A percentile compares a stretch with the other conserved stretches of the same genome.
Evolutionary conservation across 495 filamentous ascomycete genomes (phyloP).

Genomic region (Hyaloscypha hepaticicola): DNA sequence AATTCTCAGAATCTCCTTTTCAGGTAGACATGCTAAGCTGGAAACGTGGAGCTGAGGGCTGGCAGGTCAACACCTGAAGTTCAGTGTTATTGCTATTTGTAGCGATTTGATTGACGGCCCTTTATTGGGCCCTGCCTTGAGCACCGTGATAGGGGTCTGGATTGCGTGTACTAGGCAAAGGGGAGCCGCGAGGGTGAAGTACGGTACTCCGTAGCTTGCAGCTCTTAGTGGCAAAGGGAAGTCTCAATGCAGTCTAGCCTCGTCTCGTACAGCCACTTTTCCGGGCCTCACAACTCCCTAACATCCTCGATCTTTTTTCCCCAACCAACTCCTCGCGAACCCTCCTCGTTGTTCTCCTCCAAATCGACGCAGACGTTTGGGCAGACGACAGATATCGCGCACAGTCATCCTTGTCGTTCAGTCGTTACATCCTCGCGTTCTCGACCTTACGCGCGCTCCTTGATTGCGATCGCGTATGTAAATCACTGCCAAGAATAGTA

Average conservation of each 20-base stretch:
- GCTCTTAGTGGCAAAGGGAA: background rate
- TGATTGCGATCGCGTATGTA: conserved; percentile 21
- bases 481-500: background rate
- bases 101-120: background rate
- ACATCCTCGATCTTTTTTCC: background rate
- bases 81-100: background rate
- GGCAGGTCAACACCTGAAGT: background rate
- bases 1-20: too few relatives aligned
- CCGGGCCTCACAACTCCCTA: background rate
- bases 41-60: background rate
- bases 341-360: background rate
- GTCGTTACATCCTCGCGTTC: background rate
- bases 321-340: background rate
- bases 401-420: background rate
- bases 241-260: too few relatives aligned
- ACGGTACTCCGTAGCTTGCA: too few relatives aligned
- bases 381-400: background rate
- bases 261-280: background rate
- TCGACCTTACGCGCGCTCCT: conserved; percentile 1
- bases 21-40: background rate
- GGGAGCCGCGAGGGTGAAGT: too few relatives aligned
- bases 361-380: background rate
- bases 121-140: background rate
- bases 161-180: too few relatives aligned
- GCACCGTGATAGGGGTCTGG: background rate